phyloP scores from a whole-genome alignment of 768 basidiomycete genomes.

The Termitomyces heimii region DNA sequence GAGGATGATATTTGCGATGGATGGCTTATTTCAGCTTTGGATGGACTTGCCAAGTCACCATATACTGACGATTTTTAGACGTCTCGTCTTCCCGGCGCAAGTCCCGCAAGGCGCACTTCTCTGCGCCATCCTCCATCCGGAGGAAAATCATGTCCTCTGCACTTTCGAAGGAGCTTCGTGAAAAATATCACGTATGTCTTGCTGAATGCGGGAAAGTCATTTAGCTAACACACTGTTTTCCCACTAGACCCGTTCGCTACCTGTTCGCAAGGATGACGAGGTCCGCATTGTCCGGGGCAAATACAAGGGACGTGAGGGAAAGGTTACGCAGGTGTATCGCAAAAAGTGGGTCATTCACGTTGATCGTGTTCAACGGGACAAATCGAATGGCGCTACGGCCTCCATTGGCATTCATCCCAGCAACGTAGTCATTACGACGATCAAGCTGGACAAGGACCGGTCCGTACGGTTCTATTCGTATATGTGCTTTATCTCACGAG shows the following conservation, averaged over 20 bases:
- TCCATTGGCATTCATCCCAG: conserved; percentile 95
- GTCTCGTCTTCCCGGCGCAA: conserved; percentile 94
- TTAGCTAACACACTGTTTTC: background rate
- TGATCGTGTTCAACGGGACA: conserved; percentile 96
- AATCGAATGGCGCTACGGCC: conserved; percentile 91
- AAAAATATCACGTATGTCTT: conserved; percentile 78
- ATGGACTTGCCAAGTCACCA: conserved; percentile 30
- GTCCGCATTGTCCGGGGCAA: conserved; percentile 95
- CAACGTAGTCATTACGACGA: conserved; percentile 90
- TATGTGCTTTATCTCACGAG: background rate
- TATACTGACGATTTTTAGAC: conserved; percentile 45
- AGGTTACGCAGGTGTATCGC: conserved; percentile 96
- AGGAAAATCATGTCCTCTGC: conserved; percentile 98
- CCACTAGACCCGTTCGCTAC: conserved; percentile 79
- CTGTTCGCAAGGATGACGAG: conserved; percentile 97
- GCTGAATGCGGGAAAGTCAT: background rate
- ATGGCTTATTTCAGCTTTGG: conserved; percentile 36
- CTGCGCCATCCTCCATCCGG: conserved; percentile 89
- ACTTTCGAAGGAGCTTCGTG: conserved; percentile 90
- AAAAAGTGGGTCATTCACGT: conserved; percentile 99
- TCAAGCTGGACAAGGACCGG: conserved; percentile 94
- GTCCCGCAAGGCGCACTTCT: conserved; percentile 97
- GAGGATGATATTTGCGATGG: conserved; percentile 41
- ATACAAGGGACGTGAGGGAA: conserved; percentile 98
- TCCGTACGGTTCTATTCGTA: conserved; percentile 20